These are phyloP conservation scores for Parathielavia appendiculata DNA, from an alignment of 495 filamentous ascomycete genomes.

Conservation along the genomic window DNA sequence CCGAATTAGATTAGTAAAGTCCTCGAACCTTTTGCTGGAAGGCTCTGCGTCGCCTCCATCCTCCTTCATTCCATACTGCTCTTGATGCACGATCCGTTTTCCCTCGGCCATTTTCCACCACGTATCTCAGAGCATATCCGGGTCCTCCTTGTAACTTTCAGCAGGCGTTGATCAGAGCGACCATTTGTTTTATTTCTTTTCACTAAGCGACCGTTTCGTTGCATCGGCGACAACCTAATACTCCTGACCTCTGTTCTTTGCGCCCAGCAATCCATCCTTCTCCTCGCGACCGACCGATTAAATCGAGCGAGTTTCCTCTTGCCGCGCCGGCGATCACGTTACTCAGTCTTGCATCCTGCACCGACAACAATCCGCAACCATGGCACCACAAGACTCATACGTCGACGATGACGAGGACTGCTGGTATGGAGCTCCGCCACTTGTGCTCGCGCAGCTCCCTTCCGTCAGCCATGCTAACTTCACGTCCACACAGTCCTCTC, in stretches of 20 bases:
- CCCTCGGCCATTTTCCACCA: conserved; percentile 6
- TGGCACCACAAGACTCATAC: conserved; percentile 89
- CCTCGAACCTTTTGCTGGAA: conserved; percentile 28
- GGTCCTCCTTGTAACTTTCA: conserved; percentile 29
- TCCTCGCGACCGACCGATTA: conserved; percentile 14
- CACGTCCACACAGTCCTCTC: conserved; percentile 64
- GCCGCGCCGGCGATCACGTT: conserved; percentile 16
- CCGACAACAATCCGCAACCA: conserved; percentile 35
- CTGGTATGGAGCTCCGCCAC: conserved; percentile 55
- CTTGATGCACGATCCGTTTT: conserved; percentile 8
- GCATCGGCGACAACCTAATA: conserved; percentile 20
- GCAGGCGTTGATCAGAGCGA: conserved; percentile 20
- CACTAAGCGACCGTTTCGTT: conserved; percentile 3
- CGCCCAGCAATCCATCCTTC: not conserved
- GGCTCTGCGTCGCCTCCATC: conserved; percentile 31
- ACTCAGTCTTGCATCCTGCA: not conserved
- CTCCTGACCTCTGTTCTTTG: conserved; percentile 3
- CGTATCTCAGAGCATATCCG: conserved; percentile 15
- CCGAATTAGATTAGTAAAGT: conserved; percentile 17
- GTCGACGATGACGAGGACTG: conserved; percentile 95
- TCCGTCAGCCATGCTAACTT: conserved; percentile 14
- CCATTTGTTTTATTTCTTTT: conserved; percentile 20
- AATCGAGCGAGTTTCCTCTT: not conserved
- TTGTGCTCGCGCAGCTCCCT: conserved; percentile 8
- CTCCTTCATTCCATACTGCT: conserved; percentile 20